Evolutionary conservation across 345 rosid genomes (phyloP).

Genomic region (Raphanus sativus): DNA sequence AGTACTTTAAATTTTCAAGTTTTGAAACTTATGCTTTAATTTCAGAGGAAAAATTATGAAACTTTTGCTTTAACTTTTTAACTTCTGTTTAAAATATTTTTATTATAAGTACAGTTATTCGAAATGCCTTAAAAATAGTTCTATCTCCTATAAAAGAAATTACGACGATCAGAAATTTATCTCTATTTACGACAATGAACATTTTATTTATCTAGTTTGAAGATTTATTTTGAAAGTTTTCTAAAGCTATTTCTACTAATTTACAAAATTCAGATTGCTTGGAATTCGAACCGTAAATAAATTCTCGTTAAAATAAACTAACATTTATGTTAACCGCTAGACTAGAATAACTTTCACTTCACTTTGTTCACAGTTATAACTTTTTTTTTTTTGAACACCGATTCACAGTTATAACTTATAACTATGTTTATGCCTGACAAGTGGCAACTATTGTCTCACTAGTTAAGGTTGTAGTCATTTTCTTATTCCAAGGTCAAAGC

Average conservation of each 20-base stretch:
- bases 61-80: background rate
- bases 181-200: background rate
- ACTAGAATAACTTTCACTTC: background rate
- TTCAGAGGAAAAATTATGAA: background rate
- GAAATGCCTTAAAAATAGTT: background rate
- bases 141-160: background rate
- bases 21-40: background rate
- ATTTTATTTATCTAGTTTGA: background rate
- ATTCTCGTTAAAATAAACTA: background rate
- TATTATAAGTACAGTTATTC: background rate
- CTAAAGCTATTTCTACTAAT: background rate
- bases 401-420: background rate
- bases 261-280: too few relatives aligned
- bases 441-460: background rate
- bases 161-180: background rate
- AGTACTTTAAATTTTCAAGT: background rate
- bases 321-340: background rate
- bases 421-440: too few relatives aligned
- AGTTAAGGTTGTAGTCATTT: constrained; percentile 1
- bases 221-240: background rate
- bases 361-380: background rate
- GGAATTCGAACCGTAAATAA: background rate
- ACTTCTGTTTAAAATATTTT: background rate
- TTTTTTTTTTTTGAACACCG: too few relatives aligned
- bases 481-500: constrained; percentile 17